Percentiles rank a stretch among this genome's conserved stretches.
phyloP scores from a whole-genome alignment of 345 rosid species.

The Psidium guajava region DNA sequence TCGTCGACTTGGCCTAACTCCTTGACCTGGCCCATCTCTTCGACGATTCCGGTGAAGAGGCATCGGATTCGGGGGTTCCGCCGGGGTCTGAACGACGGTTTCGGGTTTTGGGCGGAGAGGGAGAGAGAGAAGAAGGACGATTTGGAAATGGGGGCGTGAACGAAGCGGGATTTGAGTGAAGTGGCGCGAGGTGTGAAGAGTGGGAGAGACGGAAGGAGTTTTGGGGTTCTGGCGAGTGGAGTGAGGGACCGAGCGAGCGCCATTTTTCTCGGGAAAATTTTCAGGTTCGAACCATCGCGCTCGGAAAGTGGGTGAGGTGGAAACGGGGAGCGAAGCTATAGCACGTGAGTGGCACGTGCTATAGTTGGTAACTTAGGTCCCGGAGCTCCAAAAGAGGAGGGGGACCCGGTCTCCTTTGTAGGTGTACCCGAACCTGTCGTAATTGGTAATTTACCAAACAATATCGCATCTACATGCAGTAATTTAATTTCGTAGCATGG shows the following conservation, averaged over 20 bases:
- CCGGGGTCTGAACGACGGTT: background rate
- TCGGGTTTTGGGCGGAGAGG: background rate
- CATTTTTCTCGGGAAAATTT: conserved; percentile 9
- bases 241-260: conserved; percentile 2
- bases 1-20: conserved; percentile 43
- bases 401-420: too few relatives aligned
- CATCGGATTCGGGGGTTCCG: conserved; percentile 16
- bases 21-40: conserved; percentile 68
- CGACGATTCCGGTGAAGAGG: conserved; percentile 84
- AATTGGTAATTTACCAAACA: too few relatives aligned
- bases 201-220: background rate
- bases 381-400: too few relatives aligned
- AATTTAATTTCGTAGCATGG: too few relatives aligned
- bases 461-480: too few relatives aligned
- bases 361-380: too few relatives aligned
- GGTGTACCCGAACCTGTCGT: too few relatives aligned
- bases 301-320: background rate
- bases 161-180: conserved; percentile 5
- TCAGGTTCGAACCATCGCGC: background rate
- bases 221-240: conserved; percentile 7
- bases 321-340: background rate
- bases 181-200: background rate
- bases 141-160: conserved; percentile 7
- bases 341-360: background rate
- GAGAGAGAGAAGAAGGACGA: conserved; percentile 15